Conservation (phyloP, 495 filamentous ascomycete genomes). For the Penicillium bovifimosum region DNA sequence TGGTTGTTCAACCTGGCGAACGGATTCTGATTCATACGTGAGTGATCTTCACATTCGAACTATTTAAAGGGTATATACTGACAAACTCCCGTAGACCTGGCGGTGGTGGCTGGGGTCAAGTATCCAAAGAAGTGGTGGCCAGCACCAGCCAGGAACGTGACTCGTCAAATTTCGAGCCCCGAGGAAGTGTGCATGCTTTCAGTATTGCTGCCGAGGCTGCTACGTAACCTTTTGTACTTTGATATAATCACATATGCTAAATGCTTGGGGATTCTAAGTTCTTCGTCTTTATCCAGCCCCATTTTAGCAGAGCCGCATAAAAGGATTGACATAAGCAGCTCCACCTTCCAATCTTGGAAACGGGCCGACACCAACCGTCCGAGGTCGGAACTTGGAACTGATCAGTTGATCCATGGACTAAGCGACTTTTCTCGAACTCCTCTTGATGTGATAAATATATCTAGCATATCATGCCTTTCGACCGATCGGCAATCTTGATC, state of each 20-base stretch:
- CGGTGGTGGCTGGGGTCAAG: conserved; percentile 20
- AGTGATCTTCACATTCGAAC: not conserved
- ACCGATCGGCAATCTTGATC: not conserved
- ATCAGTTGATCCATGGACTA: not conserved
- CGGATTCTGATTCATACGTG: conserved; percentile 19
- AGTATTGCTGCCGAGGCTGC: conserved; percentile 11
- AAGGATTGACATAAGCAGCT: not conserved
- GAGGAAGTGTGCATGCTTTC: conserved; percentile 18
- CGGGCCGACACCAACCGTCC: not conserved
- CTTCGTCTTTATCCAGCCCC: no score
- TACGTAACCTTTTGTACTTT: not conserved
- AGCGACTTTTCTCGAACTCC: not conserved
- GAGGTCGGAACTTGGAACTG: not conserved
- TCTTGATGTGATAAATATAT: not conserved
- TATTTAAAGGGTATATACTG: not conserved
- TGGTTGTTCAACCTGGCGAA: conserved; percentile 17
- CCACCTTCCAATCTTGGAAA: not conserved
- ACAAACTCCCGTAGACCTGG: conserved; percentile 14
- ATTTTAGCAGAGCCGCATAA: not conserved
- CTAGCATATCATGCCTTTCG: not conserved
- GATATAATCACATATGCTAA: no score
- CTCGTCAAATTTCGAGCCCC: conserved; percentile 7
- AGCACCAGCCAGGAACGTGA: not conserved
- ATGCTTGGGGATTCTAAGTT: no score
- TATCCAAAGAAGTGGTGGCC: not conserved